Percentiles rank a stretch among this genome's conserved stretches.
These are phyloP conservation scores for Dothideomycetes sp. DNA, from an alignment of 2,329 filamentous ascomycete genomes.

Conservation along the genomic window DNA sequence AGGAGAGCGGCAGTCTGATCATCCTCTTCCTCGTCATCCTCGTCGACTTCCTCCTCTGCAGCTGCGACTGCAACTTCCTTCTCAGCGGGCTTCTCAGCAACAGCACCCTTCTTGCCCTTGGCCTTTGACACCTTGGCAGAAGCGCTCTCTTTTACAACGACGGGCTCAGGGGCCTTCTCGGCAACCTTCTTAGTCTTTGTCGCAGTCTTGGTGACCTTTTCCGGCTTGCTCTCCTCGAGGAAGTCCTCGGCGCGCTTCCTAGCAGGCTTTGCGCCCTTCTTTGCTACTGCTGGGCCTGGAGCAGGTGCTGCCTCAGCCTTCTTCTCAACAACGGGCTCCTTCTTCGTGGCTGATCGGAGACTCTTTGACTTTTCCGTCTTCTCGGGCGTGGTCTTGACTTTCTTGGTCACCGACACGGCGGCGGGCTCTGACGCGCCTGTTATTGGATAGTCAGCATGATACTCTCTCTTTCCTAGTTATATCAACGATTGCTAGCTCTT, in stretches of 20 bases:
- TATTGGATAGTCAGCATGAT: background rate
- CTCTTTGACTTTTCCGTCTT: slow-evolving; percentile 14
- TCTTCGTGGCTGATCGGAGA: slow-evolving; percentile 22
- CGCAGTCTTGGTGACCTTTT: slow-evolving; percentile 3
- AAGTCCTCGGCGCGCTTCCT: slow-evolving; percentile 9
- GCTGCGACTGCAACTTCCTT: slow-evolving; percentile 8
- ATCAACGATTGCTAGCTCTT: background rate
- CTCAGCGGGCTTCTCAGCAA: slow-evolving; percentile 10
- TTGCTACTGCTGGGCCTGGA: background rate
- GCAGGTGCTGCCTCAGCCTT: background rate
- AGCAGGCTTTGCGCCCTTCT: slow-evolving; percentile 9
- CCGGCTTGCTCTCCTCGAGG: background rate
- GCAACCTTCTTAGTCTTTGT: slow-evolving; percentile 9
- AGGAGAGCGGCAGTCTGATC: slow-evolving; percentile 41
- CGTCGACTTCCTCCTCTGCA: slow-evolving; percentile 8
- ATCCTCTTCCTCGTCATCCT: slow-evolving; percentile 23
- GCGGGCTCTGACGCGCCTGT: slow-evolving; percentile 17
- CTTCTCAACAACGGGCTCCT: slow-evolving; percentile 8
- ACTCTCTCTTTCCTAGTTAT: background rate
- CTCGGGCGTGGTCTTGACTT: slow-evolving; percentile 22
- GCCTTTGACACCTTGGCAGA: slow-evolving; percentile 4
- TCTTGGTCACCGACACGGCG: slow-evolving; percentile 20
- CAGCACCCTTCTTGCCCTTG: slow-evolving; percentile 10
- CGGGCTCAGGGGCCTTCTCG: slow-evolving; percentile 4
- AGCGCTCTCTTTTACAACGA: slow-evolving; percentile 4